Conservation (phyloP, 768 basidiomycete species). For the Suillus placidus region DNA sequence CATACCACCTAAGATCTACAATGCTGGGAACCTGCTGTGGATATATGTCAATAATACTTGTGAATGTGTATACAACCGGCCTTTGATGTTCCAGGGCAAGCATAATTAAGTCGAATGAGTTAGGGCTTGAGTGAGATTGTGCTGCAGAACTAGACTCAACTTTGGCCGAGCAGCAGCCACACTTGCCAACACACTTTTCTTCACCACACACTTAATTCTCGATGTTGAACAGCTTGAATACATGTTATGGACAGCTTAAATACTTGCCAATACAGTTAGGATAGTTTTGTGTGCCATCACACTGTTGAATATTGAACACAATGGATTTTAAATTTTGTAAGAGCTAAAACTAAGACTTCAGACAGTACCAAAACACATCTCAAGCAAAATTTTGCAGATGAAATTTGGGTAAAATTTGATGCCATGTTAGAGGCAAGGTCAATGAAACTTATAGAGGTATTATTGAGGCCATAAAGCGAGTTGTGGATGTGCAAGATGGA, state of each 20-base stretch:
- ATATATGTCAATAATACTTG: not conserved
- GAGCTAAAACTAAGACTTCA: not conserved
- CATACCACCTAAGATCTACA: not conserved
- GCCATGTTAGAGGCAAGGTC: too few species aligned
- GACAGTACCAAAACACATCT: not conserved
- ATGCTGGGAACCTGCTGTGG: not conserved
- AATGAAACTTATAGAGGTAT: too few species aligned
- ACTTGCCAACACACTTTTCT: not conserved
- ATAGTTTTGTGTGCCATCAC: not conserved
- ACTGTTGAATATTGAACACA: not conserved
- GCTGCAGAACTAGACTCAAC: not conserved
- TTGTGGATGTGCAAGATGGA: too few species aligned
- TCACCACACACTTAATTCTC: too few species aligned
- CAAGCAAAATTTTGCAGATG: not conserved
- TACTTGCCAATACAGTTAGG: not conserved
- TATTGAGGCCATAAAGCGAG: too few species aligned
- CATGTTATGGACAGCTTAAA: too few species aligned
- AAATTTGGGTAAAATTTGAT: too few species aligned
- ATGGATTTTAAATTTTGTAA: not conserved
- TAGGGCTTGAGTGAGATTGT: not conserved
- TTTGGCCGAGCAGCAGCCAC: not conserved
- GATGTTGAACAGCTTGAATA: too few species aligned
- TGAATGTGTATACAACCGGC: not conserved
- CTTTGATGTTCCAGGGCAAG: not conserved
- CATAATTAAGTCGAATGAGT: not conserved